Conservation (phyloP, 192 early-diverging fungal genomes). For the Mortierella alpina region DNA sequence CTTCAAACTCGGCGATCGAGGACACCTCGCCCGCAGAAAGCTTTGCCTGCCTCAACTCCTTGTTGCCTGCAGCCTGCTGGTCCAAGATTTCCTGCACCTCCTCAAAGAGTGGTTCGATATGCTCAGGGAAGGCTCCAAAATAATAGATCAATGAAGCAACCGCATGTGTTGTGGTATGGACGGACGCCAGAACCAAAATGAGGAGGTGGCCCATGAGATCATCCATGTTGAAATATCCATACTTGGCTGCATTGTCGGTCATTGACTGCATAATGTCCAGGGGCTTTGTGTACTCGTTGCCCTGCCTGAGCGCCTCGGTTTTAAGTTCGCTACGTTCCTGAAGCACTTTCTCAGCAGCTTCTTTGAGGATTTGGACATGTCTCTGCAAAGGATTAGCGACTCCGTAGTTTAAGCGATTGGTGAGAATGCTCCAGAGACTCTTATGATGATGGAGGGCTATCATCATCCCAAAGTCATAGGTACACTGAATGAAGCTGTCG, state of each 20-base stretch:
- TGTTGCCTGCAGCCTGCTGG: neutral
- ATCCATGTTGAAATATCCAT: conserved; percentile 16
- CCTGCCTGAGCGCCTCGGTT: neutral
- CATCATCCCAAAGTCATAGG: conserved; percentile 12
- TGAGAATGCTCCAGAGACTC: neutral
- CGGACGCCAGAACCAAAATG: conserved; percentile 31
- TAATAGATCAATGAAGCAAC: conserved; percentile 24
- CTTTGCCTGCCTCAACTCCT: conserved; percentile 9
- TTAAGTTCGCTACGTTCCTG: conserved; percentile 9
- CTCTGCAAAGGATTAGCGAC: conserved; percentile 7
- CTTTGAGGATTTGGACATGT: neutral
- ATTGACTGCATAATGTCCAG: conserved; percentile 43
- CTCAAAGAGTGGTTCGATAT: conserved; percentile 25
- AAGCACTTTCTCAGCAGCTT: conserved; percentile 14
- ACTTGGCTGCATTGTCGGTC: conserved; percentile 24
- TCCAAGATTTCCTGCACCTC: conserved; percentile 40
- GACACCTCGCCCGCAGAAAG: neutral
- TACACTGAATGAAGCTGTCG: conserved; percentile 11
- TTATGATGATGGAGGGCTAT: neutral
- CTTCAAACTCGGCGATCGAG: neutral
- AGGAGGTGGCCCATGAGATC: conserved; percentile 27
- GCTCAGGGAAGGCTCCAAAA: conserved; percentile 22
- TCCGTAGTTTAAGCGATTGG: neutral
- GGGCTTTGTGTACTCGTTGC: conserved; percentile 12
- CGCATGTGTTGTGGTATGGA: conserved; percentile 41